Percentiles rank a stretch among this genome's conserved stretches.
These are phyloP conservation scores for Schizophyllum amplum DNA, from an alignment of 1,284 basidiomycete species.

Conservation along the genomic window DNA sequence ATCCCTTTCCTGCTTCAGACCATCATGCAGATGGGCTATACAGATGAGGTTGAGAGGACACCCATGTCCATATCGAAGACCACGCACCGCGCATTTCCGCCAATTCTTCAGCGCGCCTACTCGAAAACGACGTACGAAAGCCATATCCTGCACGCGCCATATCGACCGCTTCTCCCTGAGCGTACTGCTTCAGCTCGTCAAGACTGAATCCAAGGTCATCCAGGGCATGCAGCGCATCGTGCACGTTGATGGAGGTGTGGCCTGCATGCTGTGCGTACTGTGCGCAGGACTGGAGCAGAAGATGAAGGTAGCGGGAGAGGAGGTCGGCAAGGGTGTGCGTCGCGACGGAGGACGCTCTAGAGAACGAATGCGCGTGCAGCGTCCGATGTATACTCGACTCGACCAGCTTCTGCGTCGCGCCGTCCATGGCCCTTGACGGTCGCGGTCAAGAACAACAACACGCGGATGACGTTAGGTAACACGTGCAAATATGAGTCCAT, in stretches of 20 bases:
- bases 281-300: slow-evolving; percentile 55
- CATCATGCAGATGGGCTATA: slow-evolving; percentile 53
- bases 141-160: slow-evolving; percentile 40
- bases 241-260: slow-evolving; percentile 40
- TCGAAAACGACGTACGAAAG: slow-evolving; percentile 31
- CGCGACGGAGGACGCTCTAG: slow-evolving; percentile 63
- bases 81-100: slow-evolving; percentile 56
- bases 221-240: slow-evolving; percentile 57
- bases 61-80: slow-evolving; percentile 8
- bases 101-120: slow-evolving; percentile 59
- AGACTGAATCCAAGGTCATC: slow-evolving; percentile 63
- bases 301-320: slow-evolving; percentile 58
- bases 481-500: neutral
- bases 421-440: slow-evolving; percentile 27
- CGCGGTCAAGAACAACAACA: neutral
- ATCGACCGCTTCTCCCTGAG: slow-evolving; percentile 56
- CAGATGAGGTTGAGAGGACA: slow-evolving; percentile 16
- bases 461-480: neutral
- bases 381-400: slow-evolving; percentile 61
- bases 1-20: slow-evolving; percentile 43
- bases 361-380: slow-evolving; percentile 67
- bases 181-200: slow-evolving; percentile 58
- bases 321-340: slow-evolving; percentile 61
- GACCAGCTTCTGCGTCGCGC: slow-evolving; percentile 39
- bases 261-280: slow-evolving; percentile 68